These are phyloP conservation scores for Exophiala viscosa DNA, from an alignment of 2,329 filamentous ascomycete species.

Conservation along the genomic window DNA sequence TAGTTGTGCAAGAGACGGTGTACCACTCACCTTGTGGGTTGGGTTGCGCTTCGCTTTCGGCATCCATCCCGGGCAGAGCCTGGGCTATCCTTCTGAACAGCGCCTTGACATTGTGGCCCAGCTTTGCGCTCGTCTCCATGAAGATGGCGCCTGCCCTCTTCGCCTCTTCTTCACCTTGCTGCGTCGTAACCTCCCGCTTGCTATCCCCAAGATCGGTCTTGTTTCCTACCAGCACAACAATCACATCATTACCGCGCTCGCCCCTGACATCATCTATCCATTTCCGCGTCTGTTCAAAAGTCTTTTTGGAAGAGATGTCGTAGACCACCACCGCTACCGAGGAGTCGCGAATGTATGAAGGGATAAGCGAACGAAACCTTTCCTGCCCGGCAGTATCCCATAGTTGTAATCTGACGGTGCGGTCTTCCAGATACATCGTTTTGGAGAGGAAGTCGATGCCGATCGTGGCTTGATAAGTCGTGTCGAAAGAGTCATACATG, in stretches of 20 bases:
- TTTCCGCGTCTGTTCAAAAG: slow-evolving; percentile 97
- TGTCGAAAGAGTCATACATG: slow-evolving; percentile 99
- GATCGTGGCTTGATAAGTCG: slow-evolving; percentile 98
- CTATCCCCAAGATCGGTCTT: slow-evolving; percentile 95
- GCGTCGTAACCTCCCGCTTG: slow-evolving; percentile 93
- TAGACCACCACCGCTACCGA: slow-evolving; percentile 98
- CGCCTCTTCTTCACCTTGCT: slow-evolving; percentile 94
- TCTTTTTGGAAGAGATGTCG: slow-evolving; percentile 95
- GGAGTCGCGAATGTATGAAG: slow-evolving; percentile 97
- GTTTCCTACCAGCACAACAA: slow-evolving; percentile 97
- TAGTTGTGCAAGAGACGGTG: not conserved
- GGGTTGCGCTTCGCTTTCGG: slow-evolving; percentile 60
- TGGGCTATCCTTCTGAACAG: slow-evolving; percentile 98
- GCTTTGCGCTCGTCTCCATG: slow-evolving; percentile 96
- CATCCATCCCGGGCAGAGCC: slow-evolving; percentile 95
- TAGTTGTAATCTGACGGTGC: slow-evolving; percentile 92
- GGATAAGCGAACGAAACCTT: slow-evolving; percentile 92
- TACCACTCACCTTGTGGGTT: slow-evolving; percentile 27
- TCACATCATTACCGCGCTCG: slow-evolving; percentile 96
- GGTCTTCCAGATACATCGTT: slow-evolving; percentile 99
- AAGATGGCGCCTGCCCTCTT: slow-evolving; percentile 99
- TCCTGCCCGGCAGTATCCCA: slow-evolving; percentile 99
- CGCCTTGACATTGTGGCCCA: slow-evolving; percentile 96
- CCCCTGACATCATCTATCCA: slow-evolving; percentile 98
- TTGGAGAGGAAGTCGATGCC: slow-evolving; percentile 99